Conservation (phyloP, 306 rosid genomes). For the Bauhinia variegata region DNA sequence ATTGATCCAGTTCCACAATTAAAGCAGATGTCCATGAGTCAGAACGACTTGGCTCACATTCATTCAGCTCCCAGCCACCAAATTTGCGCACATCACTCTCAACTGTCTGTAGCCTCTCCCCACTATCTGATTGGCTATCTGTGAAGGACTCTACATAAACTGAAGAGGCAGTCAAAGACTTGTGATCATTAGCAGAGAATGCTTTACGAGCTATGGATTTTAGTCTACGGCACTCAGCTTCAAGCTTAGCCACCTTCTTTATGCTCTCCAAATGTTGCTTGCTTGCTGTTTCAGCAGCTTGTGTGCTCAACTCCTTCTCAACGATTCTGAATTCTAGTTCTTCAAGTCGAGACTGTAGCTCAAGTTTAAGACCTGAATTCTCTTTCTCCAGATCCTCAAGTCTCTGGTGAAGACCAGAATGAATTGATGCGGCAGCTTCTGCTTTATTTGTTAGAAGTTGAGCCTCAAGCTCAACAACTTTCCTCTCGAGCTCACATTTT, state of each 20-base stretch:
- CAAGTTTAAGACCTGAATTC: conserved; percentile 55
- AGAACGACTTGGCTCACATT: conserved; percentile 45
- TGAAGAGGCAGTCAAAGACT: conserved; percentile 52
- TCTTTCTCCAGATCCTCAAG: conserved; percentile 60
- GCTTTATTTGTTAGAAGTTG: conserved; percentile 66
- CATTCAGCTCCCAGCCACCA: conserved; percentile 44
- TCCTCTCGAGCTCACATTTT: conserved; percentile 58
- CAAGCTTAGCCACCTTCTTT: conserved; percentile 74
- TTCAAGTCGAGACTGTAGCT: conserved; percentile 61
- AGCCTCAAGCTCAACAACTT: conserved; percentile 57
- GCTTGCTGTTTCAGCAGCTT: conserved; percentile 80
- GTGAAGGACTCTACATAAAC: conserved; percentile 53
- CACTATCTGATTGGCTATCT: conserved; percentile 65
- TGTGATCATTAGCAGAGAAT: conserved; percentile 41
- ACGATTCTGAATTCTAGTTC: conserved; percentile 59
- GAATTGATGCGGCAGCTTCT: conserved; percentile 49
- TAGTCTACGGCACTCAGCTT: conserved; percentile 75
- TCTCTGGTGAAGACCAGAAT: conserved; percentile 46
- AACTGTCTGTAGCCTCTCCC: conserved; percentile 53
- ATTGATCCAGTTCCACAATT: conserved; percentile 44
- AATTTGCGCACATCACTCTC: conserved; percentile 46
- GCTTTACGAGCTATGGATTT: conserved; percentile 56
- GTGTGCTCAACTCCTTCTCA: conserved; percentile 74
- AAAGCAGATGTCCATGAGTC: conserved; percentile 48
- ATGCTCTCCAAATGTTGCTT: conserved; percentile 71